Conservation (phyloP, 495 filamentous ascomycete species). For the Xylaria flabelliformis region DNA sequence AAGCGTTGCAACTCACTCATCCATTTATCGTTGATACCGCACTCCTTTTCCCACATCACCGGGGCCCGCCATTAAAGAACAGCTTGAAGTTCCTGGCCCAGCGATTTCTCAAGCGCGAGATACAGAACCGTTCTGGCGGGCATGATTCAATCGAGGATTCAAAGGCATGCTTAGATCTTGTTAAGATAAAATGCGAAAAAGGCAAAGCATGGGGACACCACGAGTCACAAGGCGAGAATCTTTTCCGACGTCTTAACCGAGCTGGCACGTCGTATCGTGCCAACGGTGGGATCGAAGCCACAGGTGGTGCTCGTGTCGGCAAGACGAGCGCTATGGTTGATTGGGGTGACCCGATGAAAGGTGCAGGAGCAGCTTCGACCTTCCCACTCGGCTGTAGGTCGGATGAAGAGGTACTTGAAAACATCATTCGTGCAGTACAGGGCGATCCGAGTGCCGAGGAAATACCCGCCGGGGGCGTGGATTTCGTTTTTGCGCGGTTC, state of each 20-base stretch:
- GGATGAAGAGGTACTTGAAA: slow-evolving; percentile 77
- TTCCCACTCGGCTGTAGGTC: slow-evolving; percentile 73
- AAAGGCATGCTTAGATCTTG: slow-evolving; percentile 84
- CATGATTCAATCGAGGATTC: slow-evolving; percentile 95
- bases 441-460: slow-evolving; percentile 68
- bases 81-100: slow-evolving; percentile 84
- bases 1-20: slow-evolving; percentile 82
- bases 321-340: slow-evolving; percentile 85
- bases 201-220: slow-evolving; percentile 81
- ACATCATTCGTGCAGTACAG: slow-evolving; percentile 69
- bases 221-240: slow-evolving; percentile 76
- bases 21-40: slow-evolving; percentile 92
- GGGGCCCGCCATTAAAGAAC: slow-evolving; percentile 61
- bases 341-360: slow-evolving; percentile 80
- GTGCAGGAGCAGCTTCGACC: slow-evolving; percentile 72
- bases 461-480: slow-evolving; percentile 73
- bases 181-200: slow-evolving; percentile 94
- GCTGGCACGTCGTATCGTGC: slow-evolving; percentile 56
- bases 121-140: slow-evolving; percentile 71
- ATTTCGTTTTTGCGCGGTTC: slow-evolving; percentile 89
- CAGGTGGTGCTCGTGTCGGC: slow-evolving; percentile 55
- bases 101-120: slow-evolving; percentile 80
- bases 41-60: slow-evolving; percentile 73
- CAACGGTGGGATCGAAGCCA: slow-evolving; percentile 57
- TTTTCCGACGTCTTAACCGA: slow-evolving; percentile 82